Base-by-base conservation (phyloP, 495 filamentous ascomycete species). In the Symbiotaphrina buchneri region DNA sequence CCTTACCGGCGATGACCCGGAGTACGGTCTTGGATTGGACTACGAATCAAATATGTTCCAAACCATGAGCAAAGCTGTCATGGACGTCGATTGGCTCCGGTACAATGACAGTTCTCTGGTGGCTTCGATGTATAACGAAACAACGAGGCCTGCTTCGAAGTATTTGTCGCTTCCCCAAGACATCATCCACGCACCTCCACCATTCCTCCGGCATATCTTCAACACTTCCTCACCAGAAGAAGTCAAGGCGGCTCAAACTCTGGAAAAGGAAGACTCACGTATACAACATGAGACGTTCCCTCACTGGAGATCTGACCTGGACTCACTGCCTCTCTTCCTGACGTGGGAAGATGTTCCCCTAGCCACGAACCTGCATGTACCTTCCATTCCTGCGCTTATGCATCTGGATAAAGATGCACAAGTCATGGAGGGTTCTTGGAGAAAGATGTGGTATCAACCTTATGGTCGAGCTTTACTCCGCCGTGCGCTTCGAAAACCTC, bases 371-470 rank as follows among this genome's bases (percentile, higher is more conserved):
- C 40, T 60, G 16, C 52, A 56, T 28, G 52, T 58, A 6, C 49
- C 49, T 17, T 41, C 51, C 24, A 49, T 69, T 13, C 65, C 66
- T 0, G 51, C 55, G 2, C 36, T 63, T 4, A 35, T 65, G 1
- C 61, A 70, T 37, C 41, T 65, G 29, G 59, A 67, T 34, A 55
- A 53, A 18, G 52, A 58, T 20, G 42, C 49, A 13, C 40, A 42
- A n/a, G 37, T 53, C 4, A 50, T 54, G 11, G 46, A 60, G 19
- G 27, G 28, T 2, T 61, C 54, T 54, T 73, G 68, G 68, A 39
- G 45, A 6, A 53, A 52, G 5, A 63, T 67, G 56, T 74, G 68
- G 66, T 69, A 53, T 36, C 54, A 62, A 22, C 54, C 53, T 1
- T 61, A 61, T 46, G 50, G 53, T 0, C 58, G 61, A 18, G 55